Evolutionary conservation across 208 protist genomes (phyloP), one percentile per base, ranked within the genome.

Genomic region (Leishmania gerbilli): DNA sequence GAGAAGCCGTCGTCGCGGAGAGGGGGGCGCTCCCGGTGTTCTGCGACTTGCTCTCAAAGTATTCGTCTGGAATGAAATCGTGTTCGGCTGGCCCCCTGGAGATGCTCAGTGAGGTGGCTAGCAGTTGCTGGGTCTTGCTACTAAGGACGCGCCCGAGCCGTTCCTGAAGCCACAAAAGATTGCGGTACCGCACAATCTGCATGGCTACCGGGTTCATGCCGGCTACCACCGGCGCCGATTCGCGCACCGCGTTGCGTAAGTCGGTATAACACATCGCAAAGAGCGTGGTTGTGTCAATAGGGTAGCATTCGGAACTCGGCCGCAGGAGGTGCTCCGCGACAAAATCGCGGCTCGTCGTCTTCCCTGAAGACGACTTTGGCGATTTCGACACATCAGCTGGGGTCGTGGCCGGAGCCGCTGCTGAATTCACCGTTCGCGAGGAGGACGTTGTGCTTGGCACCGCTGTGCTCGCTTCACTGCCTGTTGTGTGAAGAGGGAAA

Each of bases 51-150:
- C 83, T 42, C 27, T 86, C 81, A 42, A 94, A 88, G 45, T 90
- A 87, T 15, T 79, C 82, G 45, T 94, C 91, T 15, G 89, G 86
- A 40, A 94, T 94, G 49, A 94, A 94, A 74, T 92, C 89, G 9
- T 81, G 62, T 2, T 82, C 79, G 47, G 68, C 77, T 6, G 89
- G 86, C 0, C 89, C 90, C 6, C 79, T 80, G 0, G 80, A 79
- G 27, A 97, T 84, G 55, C 77, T 85, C 56, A 90, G 45, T 49
- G 82, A 80, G 49, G 87, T 81, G 13, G 82, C 58, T 45, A 93
- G 65, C 42, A 87, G 77, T 31, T 76, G 37, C 55, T 75, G 56
- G 3, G 91, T 96, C 24, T 86, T 80, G 9, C 79, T 72, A 51
- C 81, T 88, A 9, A 91, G 34, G 17, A 94, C 81, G 11, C 82